Evolutionary conservation across 345 rosid species (phyloP).

Genomic region (Eucalyptus regnans): DNA sequence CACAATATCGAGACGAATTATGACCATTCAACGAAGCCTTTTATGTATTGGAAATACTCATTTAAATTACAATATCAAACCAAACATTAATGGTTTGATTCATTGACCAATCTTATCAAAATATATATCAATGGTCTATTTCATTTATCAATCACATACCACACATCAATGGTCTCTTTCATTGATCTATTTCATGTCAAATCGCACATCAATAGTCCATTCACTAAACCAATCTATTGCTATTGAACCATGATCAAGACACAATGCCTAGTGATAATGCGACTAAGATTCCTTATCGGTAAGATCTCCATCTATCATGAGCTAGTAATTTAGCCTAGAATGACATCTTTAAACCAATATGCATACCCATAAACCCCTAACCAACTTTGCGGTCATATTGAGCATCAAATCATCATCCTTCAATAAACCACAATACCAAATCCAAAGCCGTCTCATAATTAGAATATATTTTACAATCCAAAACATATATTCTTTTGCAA

Average conservation of each 20-base stretch:
- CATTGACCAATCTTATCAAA: not conserved
- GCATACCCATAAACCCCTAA: not conserved
- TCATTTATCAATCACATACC: not conserved
- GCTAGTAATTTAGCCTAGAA: not conserved
- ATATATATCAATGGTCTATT: not conserved
- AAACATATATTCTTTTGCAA: not conserved
- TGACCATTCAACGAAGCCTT: no score
- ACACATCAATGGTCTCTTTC: not conserved
- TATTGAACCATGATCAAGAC: not conserved
- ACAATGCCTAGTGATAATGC: no score
- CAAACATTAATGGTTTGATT: not conserved
- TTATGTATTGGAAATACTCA: no score
- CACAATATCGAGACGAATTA: not conserved
- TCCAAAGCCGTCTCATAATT: not conserved
- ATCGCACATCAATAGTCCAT: not conserved
- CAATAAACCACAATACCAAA: not conserved
- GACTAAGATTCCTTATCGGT: not conserved
- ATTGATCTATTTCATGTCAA: not conserved
- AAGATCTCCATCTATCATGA: not conserved
- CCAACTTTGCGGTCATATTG: no score
- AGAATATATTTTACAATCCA: not conserved
- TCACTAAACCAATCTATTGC: no score
- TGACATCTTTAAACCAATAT: not conserved
- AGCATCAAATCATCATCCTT: not conserved
- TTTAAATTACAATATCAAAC: not conserved